A percentile compares a stretch with the other conserved stretches of the same genome.
Evolutionary conservation across 2,329 filamentous ascomycete genomes (phyloP).

Genomic region (Sordariomycetes sp.): DNA sequence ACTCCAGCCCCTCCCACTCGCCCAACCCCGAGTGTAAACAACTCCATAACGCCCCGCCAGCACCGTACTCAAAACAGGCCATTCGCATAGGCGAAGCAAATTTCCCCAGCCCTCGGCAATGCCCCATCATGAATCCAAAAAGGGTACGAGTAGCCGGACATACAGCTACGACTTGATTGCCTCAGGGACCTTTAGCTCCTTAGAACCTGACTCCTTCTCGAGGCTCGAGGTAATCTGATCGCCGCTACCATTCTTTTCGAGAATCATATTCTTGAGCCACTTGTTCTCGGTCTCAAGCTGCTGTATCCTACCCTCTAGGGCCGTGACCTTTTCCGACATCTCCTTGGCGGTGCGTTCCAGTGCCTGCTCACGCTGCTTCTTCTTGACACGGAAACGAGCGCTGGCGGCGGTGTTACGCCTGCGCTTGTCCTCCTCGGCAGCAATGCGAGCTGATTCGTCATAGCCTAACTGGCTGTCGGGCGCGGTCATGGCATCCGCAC

Average conservation of each 20-base stretch:
- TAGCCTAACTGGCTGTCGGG: constrained; percentile 33
- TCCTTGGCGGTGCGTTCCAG: constrained; percentile 74
- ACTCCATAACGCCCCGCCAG: neutral
- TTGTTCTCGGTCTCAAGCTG: constrained; percentile 76
- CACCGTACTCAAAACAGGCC: neutral
- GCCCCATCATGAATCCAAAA: neutral
- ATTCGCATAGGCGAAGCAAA: neutral
- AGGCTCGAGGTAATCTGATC: constrained; percentile 33
- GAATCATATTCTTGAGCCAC: constrained; percentile 68
- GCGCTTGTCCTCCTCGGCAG: constrained; percentile 82
- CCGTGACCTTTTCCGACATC: constrained; percentile 64
- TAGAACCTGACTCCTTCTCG: constrained; percentile 33
- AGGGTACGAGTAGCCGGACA: neutral
- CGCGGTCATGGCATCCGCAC: constrained; percentile 23
- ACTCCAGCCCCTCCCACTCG: neutral
- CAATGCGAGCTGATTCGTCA: constrained; percentile 54
- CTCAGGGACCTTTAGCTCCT: constrained; percentile 17
- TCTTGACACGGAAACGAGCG: constrained; percentile 84
- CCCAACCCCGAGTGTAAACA: neutral
- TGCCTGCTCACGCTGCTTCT: constrained; percentile 86
- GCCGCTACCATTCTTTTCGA: constrained; percentile 60
- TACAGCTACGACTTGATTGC: constrained; percentile 30
- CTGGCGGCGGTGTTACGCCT: constrained; percentile 80
- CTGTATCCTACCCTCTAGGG: constrained; percentile 58
- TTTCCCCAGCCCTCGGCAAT: neutral